A percentile compares a stretch with the other conserved stretches of the same genome.
Conservation (phyloP, 2,329 filamentous ascomycete species). For the Aspergillus viridinutans region DNA sequence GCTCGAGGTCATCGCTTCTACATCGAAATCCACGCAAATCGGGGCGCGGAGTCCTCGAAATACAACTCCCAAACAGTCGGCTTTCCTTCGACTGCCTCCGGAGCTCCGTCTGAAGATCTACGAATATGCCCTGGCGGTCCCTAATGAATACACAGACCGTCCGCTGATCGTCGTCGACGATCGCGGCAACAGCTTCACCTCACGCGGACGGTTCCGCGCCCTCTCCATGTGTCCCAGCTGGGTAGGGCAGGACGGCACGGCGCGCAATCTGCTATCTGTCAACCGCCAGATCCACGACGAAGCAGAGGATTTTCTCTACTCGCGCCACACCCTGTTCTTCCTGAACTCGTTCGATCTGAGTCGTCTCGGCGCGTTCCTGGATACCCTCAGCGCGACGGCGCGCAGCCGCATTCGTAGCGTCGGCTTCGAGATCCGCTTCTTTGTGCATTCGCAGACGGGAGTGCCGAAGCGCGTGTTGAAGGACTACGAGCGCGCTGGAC, state of each 20-base stretch:
- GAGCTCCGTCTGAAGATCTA: slow-evolving; percentile 35
- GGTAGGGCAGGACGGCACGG: slow-evolving; percentile 28
- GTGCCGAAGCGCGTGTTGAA: slow-evolving; percentile 30
- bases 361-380: slow-evolving; percentile 27
- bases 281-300: slow-evolving; percentile 35
- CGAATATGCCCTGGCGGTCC: slow-evolving; percentile 26
- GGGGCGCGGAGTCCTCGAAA: not conserved
- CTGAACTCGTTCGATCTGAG: slow-evolving; percentile 31
- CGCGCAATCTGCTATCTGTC: slow-evolving; percentile 26
- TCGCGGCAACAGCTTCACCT: slow-evolving; percentile 29
- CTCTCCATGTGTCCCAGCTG: slow-evolving; percentile 33
- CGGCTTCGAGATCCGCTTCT: slow-evolving; percentile 35
- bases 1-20: not conserved
- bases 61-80: slow-evolving; percentile 6
- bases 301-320: slow-evolving; percentile 32
- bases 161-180: slow-evolving; percentile 33
- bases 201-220: slow-evolving; percentile 26
- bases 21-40: not conserved
- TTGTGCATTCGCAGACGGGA: slow-evolving; percentile 31
- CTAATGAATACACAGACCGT: slow-evolving; percentile 29
- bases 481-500: slow-evolving; percentile 27
- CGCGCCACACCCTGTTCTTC: slow-evolving; percentile 33
- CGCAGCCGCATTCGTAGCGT: slow-evolving; percentile 29
- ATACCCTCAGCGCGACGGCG: slow-evolving; percentile 30
- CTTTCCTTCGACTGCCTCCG: slow-evolving; percentile 24